A percentile compares a stretch with the other conserved stretches of the same genome.
These are phyloP conservation scores for Candida mesenterica DNA, from an alignment of 1,139 yeast genomes.

Conservation along the genomic window DNA sequence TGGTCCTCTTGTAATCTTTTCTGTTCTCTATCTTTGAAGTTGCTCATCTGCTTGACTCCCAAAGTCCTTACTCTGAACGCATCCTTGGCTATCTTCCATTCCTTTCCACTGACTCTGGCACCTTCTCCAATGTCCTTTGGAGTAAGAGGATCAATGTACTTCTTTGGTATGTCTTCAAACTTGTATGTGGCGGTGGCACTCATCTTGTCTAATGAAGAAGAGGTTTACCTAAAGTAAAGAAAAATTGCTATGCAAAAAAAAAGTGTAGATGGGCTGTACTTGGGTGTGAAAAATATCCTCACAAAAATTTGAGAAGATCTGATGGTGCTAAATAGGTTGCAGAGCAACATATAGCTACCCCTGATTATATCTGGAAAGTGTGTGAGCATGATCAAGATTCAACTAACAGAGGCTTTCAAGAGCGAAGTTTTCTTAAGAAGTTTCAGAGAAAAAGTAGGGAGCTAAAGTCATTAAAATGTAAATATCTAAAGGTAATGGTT, in stretches of 20 bases:
- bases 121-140: constrained; percentile 26
- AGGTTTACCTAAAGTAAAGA: background rate
- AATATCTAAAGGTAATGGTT: too few species aligned
- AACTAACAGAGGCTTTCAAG: too few species aligned
- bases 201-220: constrained; percentile 4
- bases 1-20: constrained; percentile 42
- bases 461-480: too few species aligned
- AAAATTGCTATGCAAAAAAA: background rate
- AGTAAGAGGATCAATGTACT: constrained; percentile 22
- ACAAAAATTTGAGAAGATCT: too few species aligned
- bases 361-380: too few species aligned
- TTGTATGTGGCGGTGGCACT: constrained; percentile 13
- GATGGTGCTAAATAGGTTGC: too few species aligned
- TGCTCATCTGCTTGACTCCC: constrained; percentile 15
- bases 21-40: constrained; percentile 31
- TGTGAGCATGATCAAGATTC: too few species aligned
- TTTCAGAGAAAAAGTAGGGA: too few species aligned
- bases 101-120: constrained; percentile 25
- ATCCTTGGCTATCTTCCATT: constrained; percentile 27
- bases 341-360: too few species aligned
- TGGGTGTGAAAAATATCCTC: background rate
- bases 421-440: too few species aligned
- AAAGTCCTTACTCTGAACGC: constrained; percentile 25
- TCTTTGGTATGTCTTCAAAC: constrained; percentile 21
- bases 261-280: background rate